phyloP scores from a whole-genome alignment of 1,139 yeast species.

The Nakaseomyces bracarensis region DNA sequence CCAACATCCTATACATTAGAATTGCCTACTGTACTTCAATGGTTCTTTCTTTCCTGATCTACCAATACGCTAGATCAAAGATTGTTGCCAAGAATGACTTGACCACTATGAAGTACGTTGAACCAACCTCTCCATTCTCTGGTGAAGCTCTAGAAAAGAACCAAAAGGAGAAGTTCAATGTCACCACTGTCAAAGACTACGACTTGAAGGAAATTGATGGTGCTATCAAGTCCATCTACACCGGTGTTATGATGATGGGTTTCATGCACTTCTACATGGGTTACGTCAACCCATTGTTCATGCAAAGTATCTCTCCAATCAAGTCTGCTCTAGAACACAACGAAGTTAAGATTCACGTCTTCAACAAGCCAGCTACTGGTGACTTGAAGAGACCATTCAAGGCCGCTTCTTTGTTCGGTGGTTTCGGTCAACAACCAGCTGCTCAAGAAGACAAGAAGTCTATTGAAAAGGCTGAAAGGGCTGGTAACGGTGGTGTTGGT shows the following conservation, averaged over 20 bases:
- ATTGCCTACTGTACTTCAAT: conserved; percentile 63
- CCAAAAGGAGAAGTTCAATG: conserved; percentile 51
- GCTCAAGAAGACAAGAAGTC: conserved; percentile 79
- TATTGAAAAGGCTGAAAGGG: conserved; percentile 73
- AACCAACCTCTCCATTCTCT: conserved; percentile 73
- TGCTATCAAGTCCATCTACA: conserved; percentile 74
- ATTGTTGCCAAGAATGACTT: conserved; percentile 76
- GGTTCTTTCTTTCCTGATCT: conserved; percentile 54
- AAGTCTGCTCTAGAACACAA: conserved; percentile 87
- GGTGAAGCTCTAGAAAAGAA: conserved; percentile 35
- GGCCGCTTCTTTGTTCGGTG: conserved; percentile 73
- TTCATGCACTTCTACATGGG: conserved; percentile 98
- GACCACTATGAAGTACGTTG: conserved; percentile 85
- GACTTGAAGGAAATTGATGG: conserved; percentile 78
- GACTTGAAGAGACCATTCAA: conserved; percentile 97
- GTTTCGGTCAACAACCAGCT: conserved; percentile 52
- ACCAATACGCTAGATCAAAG: conserved; percentile 51
- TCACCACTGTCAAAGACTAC: conserved; percentile 91
- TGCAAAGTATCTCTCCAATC: conserved; percentile 87
- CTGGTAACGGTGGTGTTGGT: conserved; percentile 89
- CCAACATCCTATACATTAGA: conserved; percentile 68
- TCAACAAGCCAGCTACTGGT: conserved; percentile 77
- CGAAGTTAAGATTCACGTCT: conserved; percentile 84
- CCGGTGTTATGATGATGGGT: conserved; percentile 95
- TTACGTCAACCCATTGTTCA: conserved; percentile 92